Conservation (phyloP, 2,329 filamentous ascomycete genomes). For the Aspergillus sp. region DNA sequence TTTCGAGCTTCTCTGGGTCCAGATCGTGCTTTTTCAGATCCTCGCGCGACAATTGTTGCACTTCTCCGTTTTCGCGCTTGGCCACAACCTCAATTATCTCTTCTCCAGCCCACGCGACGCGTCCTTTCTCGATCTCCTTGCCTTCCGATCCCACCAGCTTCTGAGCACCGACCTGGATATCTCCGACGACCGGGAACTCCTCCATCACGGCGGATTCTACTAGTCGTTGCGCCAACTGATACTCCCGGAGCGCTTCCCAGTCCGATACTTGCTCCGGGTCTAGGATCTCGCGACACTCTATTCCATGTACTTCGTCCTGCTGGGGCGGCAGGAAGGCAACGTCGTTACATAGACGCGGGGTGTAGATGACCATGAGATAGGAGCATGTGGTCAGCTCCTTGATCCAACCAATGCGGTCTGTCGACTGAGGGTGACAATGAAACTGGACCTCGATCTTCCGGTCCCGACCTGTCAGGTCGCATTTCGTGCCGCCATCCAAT, state of each 20-base stretch:
- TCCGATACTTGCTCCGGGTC: slow-evolving; percentile 55
- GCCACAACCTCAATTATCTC: slow-evolving; percentile 53
- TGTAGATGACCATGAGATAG: slow-evolving; percentile 91
- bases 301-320: slow-evolving; percentile 72
- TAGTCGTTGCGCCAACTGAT: slow-evolving; percentile 35
- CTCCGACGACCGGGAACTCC: slow-evolving; percentile 54
- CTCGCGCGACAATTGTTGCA: slow-evolving; percentile 63
- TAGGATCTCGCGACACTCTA: slow-evolving; percentile 74
- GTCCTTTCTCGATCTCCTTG: slow-evolving; percentile 58
- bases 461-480: slow-evolving; percentile 79
- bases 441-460: slow-evolving; percentile 80
- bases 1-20: slow-evolving; percentile 67
- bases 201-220: slow-evolving; percentile 30
- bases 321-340: slow-evolving; percentile 81
- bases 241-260: slow-evolving; percentile 47
- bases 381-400: slow-evolving; percentile 90
- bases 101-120: slow-evolving; percentile 56
- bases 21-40: slow-evolving; percentile 70
- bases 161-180: slow-evolving; percentile 61
- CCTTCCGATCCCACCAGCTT: slow-evolving; percentile 58
- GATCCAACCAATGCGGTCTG: slow-evolving; percentile 83
- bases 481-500: slow-evolving; percentile 75
- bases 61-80: slow-evolving; percentile 61
- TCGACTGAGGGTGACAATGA: slow-evolving; percentile 74
- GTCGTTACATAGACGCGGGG: slow-evolving; percentile 82